Conservation (phyloP, 371 early-diverging fungal genomes). For the Mucor sp. region DNA sequence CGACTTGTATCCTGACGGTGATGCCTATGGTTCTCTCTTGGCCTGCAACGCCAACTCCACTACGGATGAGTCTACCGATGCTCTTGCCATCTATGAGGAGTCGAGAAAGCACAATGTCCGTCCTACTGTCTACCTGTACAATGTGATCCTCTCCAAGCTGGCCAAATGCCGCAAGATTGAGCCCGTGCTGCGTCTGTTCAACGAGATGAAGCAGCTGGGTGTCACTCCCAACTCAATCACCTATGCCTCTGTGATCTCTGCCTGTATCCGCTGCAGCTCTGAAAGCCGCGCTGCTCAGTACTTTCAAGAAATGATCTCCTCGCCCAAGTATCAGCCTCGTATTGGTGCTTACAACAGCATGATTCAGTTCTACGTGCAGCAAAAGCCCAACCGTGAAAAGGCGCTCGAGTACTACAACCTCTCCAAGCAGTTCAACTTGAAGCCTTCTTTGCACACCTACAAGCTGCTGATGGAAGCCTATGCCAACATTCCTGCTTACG, state of each 20-base stretch:
- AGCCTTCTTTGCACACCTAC: slow-evolving; percentile 60
- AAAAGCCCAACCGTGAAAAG: slow-evolving; percentile 54
- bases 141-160: slow-evolving; percentile 63
- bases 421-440: slow-evolving; percentile 39
- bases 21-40: slow-evolving; percentile 54
- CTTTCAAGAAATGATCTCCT: slow-evolving; percentile 54
- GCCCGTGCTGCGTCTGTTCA: slow-evolving; percentile 47
- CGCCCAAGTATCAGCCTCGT: slow-evolving; percentile 62
- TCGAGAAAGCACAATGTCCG: slow-evolving; percentile 55
- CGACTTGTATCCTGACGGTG: slow-evolving; percentile 40
- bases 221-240: slow-evolving; percentile 62
- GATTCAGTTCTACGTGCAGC: slow-evolving; percentile 67
- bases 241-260: slow-evolving; percentile 63
- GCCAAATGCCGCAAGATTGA: slow-evolving; percentile 61
- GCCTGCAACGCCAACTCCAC: slow-evolving; percentile 50
- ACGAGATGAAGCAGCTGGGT: slow-evolving; percentile 55
- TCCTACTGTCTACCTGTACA: slow-evolving; percentile 63
- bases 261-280: slow-evolving; percentile 55
- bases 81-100: slow-evolving; percentile 58
- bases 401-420: slow-evolving; percentile 57
- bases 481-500: slow-evolving; percentile 62
- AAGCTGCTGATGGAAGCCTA: slow-evolving; percentile 61
- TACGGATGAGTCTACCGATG: slow-evolving; percentile 56
- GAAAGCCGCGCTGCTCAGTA: slow-evolving; percentile 52
- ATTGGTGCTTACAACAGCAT: slow-evolving; percentile 62